Evolutionary conservation across 257 asterid species (phyloP).

Genomic region (Forsythia suspensa): DNA sequence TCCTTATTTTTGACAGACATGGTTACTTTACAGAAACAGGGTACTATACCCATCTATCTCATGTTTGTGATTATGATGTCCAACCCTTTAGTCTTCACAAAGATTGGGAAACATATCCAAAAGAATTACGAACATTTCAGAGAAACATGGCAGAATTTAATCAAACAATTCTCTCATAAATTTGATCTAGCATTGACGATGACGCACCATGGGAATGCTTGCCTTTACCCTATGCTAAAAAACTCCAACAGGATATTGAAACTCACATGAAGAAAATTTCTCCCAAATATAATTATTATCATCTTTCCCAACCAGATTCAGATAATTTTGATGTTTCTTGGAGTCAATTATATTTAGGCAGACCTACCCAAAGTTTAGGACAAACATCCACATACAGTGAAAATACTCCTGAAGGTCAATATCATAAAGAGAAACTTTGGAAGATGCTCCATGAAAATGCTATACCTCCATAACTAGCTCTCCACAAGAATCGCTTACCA

Average conservation of each 20-base stretch:
- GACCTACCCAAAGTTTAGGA: neutral
- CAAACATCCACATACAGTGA: neutral
- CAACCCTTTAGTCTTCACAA: neutral
- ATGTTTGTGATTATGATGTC: neutral
- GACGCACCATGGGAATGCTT: neutral
- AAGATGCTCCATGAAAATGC: too few species aligned
- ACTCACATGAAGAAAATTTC: neutral
- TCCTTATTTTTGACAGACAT: too few species aligned
- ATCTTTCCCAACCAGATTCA: too few species aligned
- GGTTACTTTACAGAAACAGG: neutral
- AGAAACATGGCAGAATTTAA: neutral
- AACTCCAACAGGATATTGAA: neutral
- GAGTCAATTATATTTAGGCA: neutral
- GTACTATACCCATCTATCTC: neutral
- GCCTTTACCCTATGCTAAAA: neutral
- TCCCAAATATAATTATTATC: too few species aligned
- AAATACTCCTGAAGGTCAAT: neutral
- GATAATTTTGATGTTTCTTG: neutral
- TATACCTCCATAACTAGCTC: too few species aligned
- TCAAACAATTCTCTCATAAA: neutral
- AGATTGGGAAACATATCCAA: neutral
- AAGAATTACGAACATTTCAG: neutral
- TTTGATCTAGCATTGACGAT: neutral
- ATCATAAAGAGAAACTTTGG: neutral
- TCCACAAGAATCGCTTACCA: too few species aligned